Conservation (phyloP, 306 rosid species). For the barrel medic (Medicago truncatula) region MtrunA17r5.0-ANR NC_053045.1:38474001-38474500, state of each 20-base stretch:
- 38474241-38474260: neutral
- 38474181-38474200: neutral
- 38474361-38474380: conserved; percentile 95
- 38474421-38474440: conserved; percentile 91
- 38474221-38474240: neutral
- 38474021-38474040: conserved; percentile 33
- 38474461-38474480: conserved; percentile 85
- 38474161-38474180: too few species aligned
- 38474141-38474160: neutral
- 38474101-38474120: neutral
- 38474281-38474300: conserved; percentile 11
- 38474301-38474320: conserved; percentile 91
- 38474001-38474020: conserved; percentile 34
- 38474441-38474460: conserved; percentile 96
- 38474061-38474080: conserved; percentile 38
- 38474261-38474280: neutral
- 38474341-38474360: conserved; percentile 87
- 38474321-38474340: conserved; percentile 92
- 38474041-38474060: conserved; percentile 30
- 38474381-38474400: conserved; percentile 90
- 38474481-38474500: conserved; percentile 80
- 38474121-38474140: neutral
- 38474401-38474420: conserved; percentile 94
- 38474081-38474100: conserved; percentile 35
- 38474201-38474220: neutral